phyloP scores from a whole-genome alignment of 2,329 filamentous ascomycete species.

The Raffaelea arxii region DNA sequence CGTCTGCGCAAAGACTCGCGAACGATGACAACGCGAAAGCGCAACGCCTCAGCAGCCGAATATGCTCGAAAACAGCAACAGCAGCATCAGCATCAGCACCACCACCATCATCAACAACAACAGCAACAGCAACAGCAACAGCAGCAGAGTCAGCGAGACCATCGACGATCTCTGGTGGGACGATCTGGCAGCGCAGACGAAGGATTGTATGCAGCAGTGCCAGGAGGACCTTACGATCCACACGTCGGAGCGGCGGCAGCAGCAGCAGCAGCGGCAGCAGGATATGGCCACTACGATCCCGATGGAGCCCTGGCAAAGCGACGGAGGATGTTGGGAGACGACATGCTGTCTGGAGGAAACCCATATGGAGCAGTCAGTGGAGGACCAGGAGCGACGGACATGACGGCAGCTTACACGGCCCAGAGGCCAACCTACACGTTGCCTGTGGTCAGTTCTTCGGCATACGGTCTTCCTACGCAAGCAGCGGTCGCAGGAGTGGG shows the following conservation, averaged over 20 bases:
- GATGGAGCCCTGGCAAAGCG: slow-evolving; percentile 6
- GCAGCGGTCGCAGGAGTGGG: neutral
- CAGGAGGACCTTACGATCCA: slow-evolving; percentile 3
- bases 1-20: slow-evolving; percentile 76
- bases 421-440: slow-evolving; percentile 6
- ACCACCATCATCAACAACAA: too few species aligned
- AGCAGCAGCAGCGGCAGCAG: neutral
- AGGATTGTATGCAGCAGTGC: slow-evolving; percentile 1
- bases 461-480: slow-evolving; percentile 7
- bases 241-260: neutral
- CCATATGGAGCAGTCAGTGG: neutral
- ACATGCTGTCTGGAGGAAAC: neutral
- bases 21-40: slow-evolving; percentile 39
- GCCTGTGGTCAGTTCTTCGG: slow-evolving; percentile 8
- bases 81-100: slow-evolving; percentile 2
- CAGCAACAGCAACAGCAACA: slow-evolving; percentile 10
- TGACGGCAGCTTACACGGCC: slow-evolving; percentile 4
- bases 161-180: slow-evolving; percentile 1
- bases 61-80: slow-evolving; percentile 13
- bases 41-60: slow-evolving; percentile 23
- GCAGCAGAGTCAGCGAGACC: neutral
- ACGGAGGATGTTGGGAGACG: slow-evolving; percentile 8
- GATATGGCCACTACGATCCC: slow-evolving; percentile 7
- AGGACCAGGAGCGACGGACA: neutral
- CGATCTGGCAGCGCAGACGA: slow-evolving; percentile 5